Percentiles rank a stretch among this genome's conserved stretches.
Conservation (phyloP, 305 asterid species). For the Fraxinus baroniana region DNA sequence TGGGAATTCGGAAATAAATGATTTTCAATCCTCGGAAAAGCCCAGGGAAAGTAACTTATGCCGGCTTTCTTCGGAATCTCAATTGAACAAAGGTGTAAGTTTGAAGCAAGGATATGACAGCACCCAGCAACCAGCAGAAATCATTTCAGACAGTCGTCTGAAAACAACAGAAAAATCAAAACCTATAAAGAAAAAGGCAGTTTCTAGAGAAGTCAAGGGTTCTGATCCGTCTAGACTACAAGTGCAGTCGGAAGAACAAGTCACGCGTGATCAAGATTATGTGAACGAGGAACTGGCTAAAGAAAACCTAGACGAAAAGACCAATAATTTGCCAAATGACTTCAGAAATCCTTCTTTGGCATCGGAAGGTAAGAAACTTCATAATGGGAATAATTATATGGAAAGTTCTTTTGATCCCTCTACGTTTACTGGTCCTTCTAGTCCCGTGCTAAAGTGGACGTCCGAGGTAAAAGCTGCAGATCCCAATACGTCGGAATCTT, state of each 20-base stretch:
- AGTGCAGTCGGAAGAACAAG: constrained; percentile 27
- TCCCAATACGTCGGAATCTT: constrained; percentile 36
- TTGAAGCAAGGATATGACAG: constrained; percentile 26
- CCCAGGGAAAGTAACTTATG: constrained; percentile 25
- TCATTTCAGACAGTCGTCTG: constrained; percentile 18
- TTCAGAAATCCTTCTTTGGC: constrained; percentile 21
- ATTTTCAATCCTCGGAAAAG: constrained; percentile 18
- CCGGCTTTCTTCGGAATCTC: constrained; percentile 43
- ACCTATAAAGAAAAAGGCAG: constrained; percentile 25
- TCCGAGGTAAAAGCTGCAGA: constrained; percentile 35
- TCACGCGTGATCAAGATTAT: background rate
- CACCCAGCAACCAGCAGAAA: constrained; percentile 18
- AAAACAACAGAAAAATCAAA: constrained; percentile 20
- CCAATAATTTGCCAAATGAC: constrained; percentile 22
- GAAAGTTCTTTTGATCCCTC: constrained; percentile 45
- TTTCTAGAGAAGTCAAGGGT: constrained; percentile 22
- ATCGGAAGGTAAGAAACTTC: constrained; percentile 23
- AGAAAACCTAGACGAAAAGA: constrained; percentile 14
- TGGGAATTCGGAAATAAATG: constrained; percentile 21
- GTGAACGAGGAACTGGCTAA: constrained; percentile 14
- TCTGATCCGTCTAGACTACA: constrained; percentile 20
- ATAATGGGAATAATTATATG: constrained; percentile 20
- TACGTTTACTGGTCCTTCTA: constrained; percentile 41
- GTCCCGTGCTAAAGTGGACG: constrained; percentile 70
- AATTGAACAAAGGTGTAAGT: constrained; percentile 26